Evolutionary conservation across 176 grass and related monocot genomes (phyloP).

Genomic region (Secale cereale): DNA sequence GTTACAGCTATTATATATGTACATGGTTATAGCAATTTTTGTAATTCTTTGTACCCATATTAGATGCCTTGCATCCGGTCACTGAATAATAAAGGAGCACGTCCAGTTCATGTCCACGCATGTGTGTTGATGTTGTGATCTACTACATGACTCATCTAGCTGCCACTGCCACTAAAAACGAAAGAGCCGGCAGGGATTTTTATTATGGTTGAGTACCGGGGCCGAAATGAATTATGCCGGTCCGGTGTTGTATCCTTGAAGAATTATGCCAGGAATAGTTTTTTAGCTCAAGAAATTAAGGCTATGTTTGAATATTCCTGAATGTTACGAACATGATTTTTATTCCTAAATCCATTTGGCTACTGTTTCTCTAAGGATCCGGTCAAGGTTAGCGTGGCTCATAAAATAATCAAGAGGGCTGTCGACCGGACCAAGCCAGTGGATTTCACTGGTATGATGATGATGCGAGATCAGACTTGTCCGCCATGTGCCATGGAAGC

Average conservation of each 20-base stretch:
- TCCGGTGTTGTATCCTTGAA: too few species aligned
- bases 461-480: neutral
- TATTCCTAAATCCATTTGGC: neutral
- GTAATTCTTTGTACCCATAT: constrained; percentile 2
- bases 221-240: too few species aligned
- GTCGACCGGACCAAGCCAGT: neutral
- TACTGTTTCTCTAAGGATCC: neutral
- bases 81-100: neutral
- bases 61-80: neutral
- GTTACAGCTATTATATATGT: neutral
- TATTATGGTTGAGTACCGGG: neutral
- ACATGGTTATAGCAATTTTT: neutral
- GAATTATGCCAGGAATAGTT: too few species aligned
- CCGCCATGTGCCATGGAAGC: neutral
- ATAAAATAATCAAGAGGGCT: neutral
- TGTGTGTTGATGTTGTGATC: neutral
- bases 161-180: neutral
- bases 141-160: neutral
- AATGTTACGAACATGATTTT: too few species aligned
- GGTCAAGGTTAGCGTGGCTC: neutral
- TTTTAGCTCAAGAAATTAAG: too few species aligned
- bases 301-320: too few species aligned
- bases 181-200: neutral
- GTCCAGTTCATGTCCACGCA: neutral
- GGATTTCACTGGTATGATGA: neutral